phyloP scores from a whole-genome alignment of 805 yeast genomes.

The Barnettozyma pratensis region DNA sequence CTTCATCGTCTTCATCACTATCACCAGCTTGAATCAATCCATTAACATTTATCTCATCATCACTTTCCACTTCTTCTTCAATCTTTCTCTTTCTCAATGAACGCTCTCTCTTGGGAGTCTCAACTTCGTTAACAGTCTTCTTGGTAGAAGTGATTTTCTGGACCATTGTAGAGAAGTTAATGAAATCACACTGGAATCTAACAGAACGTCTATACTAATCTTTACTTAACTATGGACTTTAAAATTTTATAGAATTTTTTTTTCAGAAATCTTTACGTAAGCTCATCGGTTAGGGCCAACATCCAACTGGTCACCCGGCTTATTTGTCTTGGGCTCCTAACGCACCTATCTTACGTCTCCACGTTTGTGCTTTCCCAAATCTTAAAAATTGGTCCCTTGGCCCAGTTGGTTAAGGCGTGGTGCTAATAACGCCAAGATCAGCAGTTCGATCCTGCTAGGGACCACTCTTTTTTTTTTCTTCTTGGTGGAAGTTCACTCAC shows the following conservation, averaged over 20 bases:
- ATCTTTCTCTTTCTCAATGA: constrained; percentile 18
- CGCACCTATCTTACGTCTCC: neutral
- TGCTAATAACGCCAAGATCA: constrained; percentile 57
- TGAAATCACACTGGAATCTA: too few relatives aligned
- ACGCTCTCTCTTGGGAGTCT: neutral
- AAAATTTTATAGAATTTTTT: neutral
- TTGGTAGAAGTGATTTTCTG: neutral
- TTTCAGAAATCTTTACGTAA: too few relatives aligned
- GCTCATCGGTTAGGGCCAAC: neutral
- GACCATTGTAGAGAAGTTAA: neutral
- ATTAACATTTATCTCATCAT: constrained; percentile 13
- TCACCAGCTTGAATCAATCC: constrained; percentile 21
- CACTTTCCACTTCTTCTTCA: constrained; percentile 12
- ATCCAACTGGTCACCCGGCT: neutral
- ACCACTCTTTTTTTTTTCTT: constrained; percentile 32
- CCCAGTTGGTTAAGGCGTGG: constrained; percentile 59
- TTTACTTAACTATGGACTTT: too few relatives aligned
- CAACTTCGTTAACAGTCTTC: neutral
- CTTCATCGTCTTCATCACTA: constrained; percentile 1
- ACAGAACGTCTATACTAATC: too few relatives aligned
- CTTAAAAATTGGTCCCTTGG: constrained; percentile 44
- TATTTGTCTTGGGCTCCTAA: neutral
- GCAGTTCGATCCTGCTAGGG: constrained; percentile 88
- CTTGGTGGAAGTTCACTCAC: neutral
- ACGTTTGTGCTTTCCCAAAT: too few relatives aligned